Base-by-base conservation (phyloP, 306 rosid genomes). In the Alnus glutinosa region DNA sequence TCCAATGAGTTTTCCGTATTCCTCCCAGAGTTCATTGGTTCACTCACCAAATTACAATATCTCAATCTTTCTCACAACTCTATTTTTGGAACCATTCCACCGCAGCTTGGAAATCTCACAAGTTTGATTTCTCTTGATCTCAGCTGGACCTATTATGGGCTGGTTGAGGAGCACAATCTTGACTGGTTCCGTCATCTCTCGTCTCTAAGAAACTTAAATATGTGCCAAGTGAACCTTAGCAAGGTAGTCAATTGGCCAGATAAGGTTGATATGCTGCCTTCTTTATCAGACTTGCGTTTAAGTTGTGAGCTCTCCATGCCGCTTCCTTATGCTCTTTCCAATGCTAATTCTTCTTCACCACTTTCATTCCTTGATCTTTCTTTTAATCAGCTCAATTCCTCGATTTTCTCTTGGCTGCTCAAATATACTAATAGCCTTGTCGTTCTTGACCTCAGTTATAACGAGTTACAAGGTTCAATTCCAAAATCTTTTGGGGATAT, bases 61-160 rank as follows among this genome's bases (percentile, higher is more conserved):
- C 85, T 77, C 1, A 42, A 71, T 51, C 78, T 77, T 3, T 55
- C 70, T 1, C 5, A 32, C 34, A 59, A 9, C 7, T 15, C 39
- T 12, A 52, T 82, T 4, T 36, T 0, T 3, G 82, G 79, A 10
- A 15, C 67, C 12, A 55, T 78, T 49, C 73, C 79, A 15, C 42
- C n/a, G 16, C 69, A 74, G 10, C 75, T 83, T 9, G 74, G 79
- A 49, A 83, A 83, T 30, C 82, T 78, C 18, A 55, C 79, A 7
- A 1, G 16, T 13, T 58, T 83, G 49, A 51, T 66, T 23, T 55
- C 55, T 58, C 86, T 83, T 58, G 68, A 78, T 55, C 81, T 82
- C 9, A 14, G 75, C 3, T 0, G 0, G 28, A 82, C 77, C 64
- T 2, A 1, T 18, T 57, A 3, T 3, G 5, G 46, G 7, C 46